Evolutionary conservation across 1,139 yeast species (phyloP).

Genomic region (Blastobotrys raffinosifermentans): DNA sequence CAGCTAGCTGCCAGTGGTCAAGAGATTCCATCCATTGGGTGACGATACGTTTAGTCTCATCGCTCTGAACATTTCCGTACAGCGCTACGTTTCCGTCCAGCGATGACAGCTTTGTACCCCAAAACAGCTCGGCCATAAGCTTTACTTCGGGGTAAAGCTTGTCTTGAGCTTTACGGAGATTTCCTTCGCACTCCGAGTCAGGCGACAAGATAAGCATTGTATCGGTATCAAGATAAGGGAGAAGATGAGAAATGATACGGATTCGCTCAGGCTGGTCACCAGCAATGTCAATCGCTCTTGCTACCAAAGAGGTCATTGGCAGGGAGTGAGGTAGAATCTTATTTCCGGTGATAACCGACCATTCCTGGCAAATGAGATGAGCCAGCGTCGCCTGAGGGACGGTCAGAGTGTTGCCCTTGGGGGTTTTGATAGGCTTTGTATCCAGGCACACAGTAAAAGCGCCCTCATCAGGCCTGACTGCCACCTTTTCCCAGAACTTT

Average conservation of each 20-base stretch:
- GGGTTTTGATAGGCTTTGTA: constrained; percentile 73
- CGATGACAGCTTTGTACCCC: constrained; percentile 46
- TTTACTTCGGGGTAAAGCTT: constrained; percentile 68
- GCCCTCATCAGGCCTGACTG: constrained; percentile 35
- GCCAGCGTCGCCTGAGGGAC: constrained; percentile 62
- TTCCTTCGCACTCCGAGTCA: constrained; percentile 75
- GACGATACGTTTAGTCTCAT: constrained; percentile 57
- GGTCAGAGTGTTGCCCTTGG: constrained; percentile 64
- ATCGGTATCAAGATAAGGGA: constrained; percentile 89
- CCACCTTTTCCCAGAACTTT: constrained; percentile 83
- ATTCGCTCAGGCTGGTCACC: constrained; percentile 22
- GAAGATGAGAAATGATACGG: constrained; percentile 34
- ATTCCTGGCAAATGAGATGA: constrained; percentile 73
- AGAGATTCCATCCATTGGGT: constrained; percentile 57
- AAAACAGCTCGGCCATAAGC: constrained; percentile 54
- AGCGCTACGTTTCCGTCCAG: constrained; percentile 85
- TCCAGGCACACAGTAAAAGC: constrained; percentile 60
- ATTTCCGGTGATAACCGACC: constrained; percentile 60
- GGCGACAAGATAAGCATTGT: constrained; percentile 86
- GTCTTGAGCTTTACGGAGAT: constrained; percentile 68
- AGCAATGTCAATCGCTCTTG: constrained; percentile 68
- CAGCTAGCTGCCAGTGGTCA: constrained; percentile 71
- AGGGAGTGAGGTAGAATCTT: constrained; percentile 73
- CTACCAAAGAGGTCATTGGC: constrained; percentile 80
- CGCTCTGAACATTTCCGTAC: constrained; percentile 68